A percentile compares a stretch with the other conserved stretches of the same genome.
Conservation (phyloP, 2,329 filamentous ascomycete species). For the Alternaria consortialis region DNA sequence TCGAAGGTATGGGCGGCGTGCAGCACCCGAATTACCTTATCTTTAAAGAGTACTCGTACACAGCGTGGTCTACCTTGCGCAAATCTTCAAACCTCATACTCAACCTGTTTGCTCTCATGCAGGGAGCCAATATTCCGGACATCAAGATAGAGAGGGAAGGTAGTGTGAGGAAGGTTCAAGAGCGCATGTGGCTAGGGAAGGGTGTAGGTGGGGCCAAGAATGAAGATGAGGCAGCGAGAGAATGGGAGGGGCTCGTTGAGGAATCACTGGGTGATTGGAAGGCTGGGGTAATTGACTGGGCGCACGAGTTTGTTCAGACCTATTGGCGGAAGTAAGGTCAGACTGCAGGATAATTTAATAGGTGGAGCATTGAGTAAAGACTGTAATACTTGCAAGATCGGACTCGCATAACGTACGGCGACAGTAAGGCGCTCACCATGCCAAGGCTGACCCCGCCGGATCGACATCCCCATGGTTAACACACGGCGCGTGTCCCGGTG, state of each 20-base stretch:
- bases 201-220: conserved; percentile 56
- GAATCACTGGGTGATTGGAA: conserved; percentile 85
- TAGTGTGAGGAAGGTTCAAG: conserved; percentile 92
- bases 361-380: not conserved
- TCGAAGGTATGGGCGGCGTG: conserved; percentile 94
- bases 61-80: conserved; percentile 88
- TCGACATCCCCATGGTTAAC: not conserved
- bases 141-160: conserved; percentile 93
- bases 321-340: conserved; percentile 71
- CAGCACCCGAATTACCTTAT: conserved; percentile 81
- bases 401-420: not conserved
- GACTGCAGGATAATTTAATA: not conserved
- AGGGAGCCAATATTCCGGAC: conserved; percentile 95
- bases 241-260: conserved; percentile 89
- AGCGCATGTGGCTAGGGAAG: conserved; percentile 87
- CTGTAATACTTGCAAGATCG: not conserved
- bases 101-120: conserved; percentile 96
- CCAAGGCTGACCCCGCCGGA: conserved; percentile 3
- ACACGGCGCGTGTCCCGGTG: conserved; percentile 8
- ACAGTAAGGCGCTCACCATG: not conserved
- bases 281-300: conserved; percentile 90
- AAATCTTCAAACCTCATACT: conserved; percentile 91
- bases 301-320: conserved; percentile 88
- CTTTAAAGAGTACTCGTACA: conserved; percentile 96
- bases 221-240: conserved; percentile 89